A percentile compares a stretch with the other conserved stretches of the same genome.
These are phyloP conservation scores for Silene uniflora DNA, from an alignment of 148 eudicot species.

Conservation along the genomic window DNA sequence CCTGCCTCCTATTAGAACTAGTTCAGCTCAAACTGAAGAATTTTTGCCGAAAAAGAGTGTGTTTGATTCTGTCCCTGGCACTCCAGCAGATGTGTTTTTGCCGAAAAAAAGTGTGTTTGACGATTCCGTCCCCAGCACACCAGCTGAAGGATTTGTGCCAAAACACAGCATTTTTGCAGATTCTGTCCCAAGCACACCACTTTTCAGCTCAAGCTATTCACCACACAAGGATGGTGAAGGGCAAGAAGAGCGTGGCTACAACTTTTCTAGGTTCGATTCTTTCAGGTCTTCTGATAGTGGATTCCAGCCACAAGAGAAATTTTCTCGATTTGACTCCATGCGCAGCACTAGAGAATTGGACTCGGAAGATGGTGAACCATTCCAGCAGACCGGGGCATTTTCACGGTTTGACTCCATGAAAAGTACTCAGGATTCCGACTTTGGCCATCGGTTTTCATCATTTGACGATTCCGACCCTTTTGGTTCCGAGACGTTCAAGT, in stretches of 20 bases:
- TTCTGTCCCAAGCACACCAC: constrained; percentile 73
- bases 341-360: constrained; percentile 52
- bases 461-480: constrained; percentile 47
- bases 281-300: constrained; percentile 63
- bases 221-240: constrained; percentile 40
- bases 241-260: constrained; percentile 54
- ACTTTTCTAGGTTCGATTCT: constrained; percentile 85
- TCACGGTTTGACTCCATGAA: constrained; percentile 78
- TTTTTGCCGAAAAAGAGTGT: constrained; percentile 36
- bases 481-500: constrained; percentile 34
- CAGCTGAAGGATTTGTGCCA: constrained; percentile 43
- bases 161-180: constrained; percentile 57
- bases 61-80: constrained; percentile 66
- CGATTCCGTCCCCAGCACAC: constrained; percentile 75
- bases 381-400: constrained; percentile 51
- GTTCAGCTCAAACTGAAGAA: constrained; percentile 34
- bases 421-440: constrained; percentile 55
- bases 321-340: constrained; percentile 75
- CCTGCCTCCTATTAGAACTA: constrained; percentile 82
- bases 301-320: constrained; percentile 50
- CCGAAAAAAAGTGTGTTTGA: constrained; percentile 48
- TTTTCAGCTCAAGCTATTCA: constrained; percentile 44
- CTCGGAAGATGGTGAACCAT: constrained; percentile 30
- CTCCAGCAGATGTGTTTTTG: constrained; percentile 44
- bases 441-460: constrained; percentile 35